Percentiles rank a stretch among this genome's conserved stretches.
phyloP scores from a whole-genome alignment of 1,284 basidiomycete species.

The Sporisorium reilianum region DNA sequence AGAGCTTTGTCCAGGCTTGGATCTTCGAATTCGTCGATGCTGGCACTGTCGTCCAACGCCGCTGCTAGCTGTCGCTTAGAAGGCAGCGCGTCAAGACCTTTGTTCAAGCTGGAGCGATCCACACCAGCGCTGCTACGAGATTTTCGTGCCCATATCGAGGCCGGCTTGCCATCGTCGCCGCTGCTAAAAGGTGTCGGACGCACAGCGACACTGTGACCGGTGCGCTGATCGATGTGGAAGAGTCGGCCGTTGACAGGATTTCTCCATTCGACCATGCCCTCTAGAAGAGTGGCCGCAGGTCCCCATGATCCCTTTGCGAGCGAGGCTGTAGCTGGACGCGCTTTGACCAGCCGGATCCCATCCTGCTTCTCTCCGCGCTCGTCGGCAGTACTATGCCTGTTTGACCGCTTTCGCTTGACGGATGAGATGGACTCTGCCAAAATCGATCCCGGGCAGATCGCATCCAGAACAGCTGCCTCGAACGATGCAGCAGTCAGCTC shows the following conservation, averaged over 20 bases:
- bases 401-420: conserved; percentile 17
- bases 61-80: neutral
- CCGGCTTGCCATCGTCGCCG: neutral
- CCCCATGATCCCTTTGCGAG: conserved; percentile 21
- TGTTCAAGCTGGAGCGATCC: conserved; percentile 15
- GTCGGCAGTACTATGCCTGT: conserved; percentile 1
- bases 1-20: conserved; percentile 24
- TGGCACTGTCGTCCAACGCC: neutral
- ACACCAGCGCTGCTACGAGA: neutral
- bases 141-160: no score
- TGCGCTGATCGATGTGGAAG: conserved; percentile 37
- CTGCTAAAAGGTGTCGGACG: neutral
- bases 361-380: neutral
- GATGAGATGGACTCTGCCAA: neutral
- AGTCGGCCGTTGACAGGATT: conserved; percentile 22
- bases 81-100: neutral
- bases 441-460: neutral
- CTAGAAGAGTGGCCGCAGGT: neutral
- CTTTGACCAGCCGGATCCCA: neutral
- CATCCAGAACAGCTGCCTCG: conserved; percentile 14
- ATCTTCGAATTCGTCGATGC: conserved; percentile 31
- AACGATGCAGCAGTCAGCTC: conserved; percentile 3
- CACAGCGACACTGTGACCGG: conserved; percentile 28
- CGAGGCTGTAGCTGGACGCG: conserved; percentile 17
- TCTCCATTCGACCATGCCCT: conserved; percentile 20